These are phyloP conservation scores for Spongospora subterranea DNA, from an alignment of 208 protist genomes.

Conservation along the genomic window DNA sequence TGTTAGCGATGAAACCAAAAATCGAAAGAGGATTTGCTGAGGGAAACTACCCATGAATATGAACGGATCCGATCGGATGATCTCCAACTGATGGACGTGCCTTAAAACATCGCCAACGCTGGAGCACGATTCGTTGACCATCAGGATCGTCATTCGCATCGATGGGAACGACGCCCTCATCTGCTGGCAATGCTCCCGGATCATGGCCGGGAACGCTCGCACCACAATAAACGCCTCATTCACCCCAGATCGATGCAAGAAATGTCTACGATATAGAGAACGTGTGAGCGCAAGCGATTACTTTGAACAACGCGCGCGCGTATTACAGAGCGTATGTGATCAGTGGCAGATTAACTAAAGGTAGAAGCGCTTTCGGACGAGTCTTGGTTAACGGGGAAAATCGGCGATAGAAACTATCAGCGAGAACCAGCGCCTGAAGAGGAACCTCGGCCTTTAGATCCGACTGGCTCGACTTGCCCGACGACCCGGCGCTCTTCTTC, in stretches of 20 bases:
- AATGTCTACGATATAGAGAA: background rate
- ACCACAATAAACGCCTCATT: background rate
- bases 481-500: background rate
- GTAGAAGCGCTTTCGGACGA: slow-evolving; percentile 28
- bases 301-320: background rate
- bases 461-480: background rate
- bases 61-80: slow-evolving; percentile 32
- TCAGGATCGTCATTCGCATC: slow-evolving; percentile 41
- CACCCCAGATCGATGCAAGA: background rate
- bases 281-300: background rate
- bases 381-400: slow-evolving; percentile 46
- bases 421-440: slow-evolving; percentile 21
- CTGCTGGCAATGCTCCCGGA: background rate
- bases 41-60: slow-evolving; percentile 40
- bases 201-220: slow-evolving; percentile 1
- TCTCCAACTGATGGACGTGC: slow-evolving; percentile 30
- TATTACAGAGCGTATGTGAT: background rate
- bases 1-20: too few relatives aligned
- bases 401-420: slow-evolving; percentile 26
- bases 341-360: background rate
- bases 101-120: slow-evolving; percentile 31
- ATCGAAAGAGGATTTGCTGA: too few relatives aligned
- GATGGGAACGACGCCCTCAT: background rate
- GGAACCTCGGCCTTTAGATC: slow-evolving; percentile 51
- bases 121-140: slow-evolving; percentile 31